Conservation (phyloP, 2,329 filamentous ascomycete species). For the Diaporthe citrichinensis region DNA sequence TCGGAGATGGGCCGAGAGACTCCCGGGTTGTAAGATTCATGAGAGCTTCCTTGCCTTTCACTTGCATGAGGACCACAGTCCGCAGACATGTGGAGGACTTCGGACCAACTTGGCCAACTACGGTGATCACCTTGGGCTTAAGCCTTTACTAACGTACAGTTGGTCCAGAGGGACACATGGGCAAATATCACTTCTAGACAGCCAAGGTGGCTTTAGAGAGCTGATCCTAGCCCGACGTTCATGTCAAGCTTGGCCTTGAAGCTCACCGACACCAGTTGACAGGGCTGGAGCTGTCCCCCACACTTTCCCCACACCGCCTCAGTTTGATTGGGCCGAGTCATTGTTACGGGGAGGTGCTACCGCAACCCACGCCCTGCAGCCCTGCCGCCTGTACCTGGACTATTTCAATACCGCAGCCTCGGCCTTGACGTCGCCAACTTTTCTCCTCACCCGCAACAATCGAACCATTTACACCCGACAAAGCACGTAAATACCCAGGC, state of each 20-base stretch:
- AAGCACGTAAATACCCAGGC: conserved; percentile 38
- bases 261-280: conserved; percentile 26
- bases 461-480: not conserved
- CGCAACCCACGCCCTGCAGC: conserved; percentile 25
- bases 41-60: not conserved
- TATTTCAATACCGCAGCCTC: conserved; percentile 27
- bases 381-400: conserved; percentile 30
- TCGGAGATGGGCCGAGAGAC: not conserved
- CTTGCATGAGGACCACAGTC: not conserved
- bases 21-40: no score
- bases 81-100: not conserved
- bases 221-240: not conserved
- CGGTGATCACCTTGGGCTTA: not conserved
- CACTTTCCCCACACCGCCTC: conserved; percentile 22
- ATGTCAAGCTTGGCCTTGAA: not conserved
- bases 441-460: conserved; percentile 25
- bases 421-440: conserved; percentile 28
- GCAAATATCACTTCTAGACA: not conserved
- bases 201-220: not conserved
- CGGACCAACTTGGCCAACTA: not conserved
- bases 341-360: not conserved
- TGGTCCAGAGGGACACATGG: not conserved
- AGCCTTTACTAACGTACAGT: not conserved
- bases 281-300: conserved; percentile 15
- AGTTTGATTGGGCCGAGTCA: conserved; percentile 28